Percentiles rank a stretch among this genome's conserved stretches.
phyloP scores from a whole-genome alignment of 2,329 filamentous ascomycete species.

The Microcyclospora tardicrescens region DNA sequence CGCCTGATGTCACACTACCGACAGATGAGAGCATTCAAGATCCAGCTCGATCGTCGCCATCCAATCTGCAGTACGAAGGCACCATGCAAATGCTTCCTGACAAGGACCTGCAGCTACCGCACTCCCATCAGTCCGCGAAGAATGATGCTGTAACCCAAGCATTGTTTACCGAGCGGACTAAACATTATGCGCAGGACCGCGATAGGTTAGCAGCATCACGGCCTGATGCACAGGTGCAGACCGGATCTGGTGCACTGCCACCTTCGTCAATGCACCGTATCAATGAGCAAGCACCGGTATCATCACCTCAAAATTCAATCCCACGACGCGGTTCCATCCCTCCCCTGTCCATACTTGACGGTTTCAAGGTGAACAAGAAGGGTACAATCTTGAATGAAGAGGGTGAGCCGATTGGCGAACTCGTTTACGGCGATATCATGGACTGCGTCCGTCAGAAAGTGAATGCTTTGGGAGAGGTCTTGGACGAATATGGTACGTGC shows the following conservation, averaged over 20 bases:
- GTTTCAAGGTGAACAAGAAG: constrained; percentile 43
- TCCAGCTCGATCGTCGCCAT: too few relatives aligned
- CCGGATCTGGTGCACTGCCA: not conserved
- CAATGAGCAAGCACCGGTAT: not conserved
- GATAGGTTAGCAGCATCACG: too few relatives aligned
- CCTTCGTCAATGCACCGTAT: not conserved
- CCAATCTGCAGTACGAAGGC: too few relatives aligned
- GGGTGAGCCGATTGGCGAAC: constrained; percentile 35
- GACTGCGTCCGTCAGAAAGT: constrained; percentile 34
- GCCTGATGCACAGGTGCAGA: too few relatives aligned
- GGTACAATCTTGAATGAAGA: constrained; percentile 36
- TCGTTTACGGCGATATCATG: constrained; percentile 32
- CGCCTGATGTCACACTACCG: too few relatives aligned
- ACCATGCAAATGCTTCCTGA: too few relatives aligned
- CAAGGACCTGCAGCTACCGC: too few relatives aligned
- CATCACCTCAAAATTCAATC: not conserved
- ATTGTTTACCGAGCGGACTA: too few relatives aligned
- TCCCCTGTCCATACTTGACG: constrained; percentile 33
- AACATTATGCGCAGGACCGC: too few relatives aligned
- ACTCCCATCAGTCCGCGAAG: too few relatives aligned
- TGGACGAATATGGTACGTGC: constrained; percentile 36
- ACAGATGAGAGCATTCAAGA: too few relatives aligned
- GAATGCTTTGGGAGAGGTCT: constrained; percentile 34
- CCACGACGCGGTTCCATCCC: constrained; percentile 19
- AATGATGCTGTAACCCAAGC: too few relatives aligned